Base-by-base conservation (phyloP, 805 yeast species). In the Wickerhamomyces chaumierensis region DNA sequence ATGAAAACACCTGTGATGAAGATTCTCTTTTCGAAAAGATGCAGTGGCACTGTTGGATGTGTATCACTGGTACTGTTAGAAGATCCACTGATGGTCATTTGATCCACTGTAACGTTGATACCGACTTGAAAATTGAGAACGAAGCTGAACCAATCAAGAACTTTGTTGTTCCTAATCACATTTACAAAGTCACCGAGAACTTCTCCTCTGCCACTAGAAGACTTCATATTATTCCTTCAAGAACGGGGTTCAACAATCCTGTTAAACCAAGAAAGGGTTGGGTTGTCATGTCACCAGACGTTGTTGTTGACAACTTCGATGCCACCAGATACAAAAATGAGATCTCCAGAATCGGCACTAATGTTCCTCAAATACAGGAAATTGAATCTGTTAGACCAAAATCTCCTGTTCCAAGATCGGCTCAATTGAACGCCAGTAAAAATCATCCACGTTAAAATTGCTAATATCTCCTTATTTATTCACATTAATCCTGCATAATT, bases 21-120 rank as follows among this genome's bases (percentile, higher is more conserved):
- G 65, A 65, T 27, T 48, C 66, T 1, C 54, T 83, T 19, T 67
- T 83, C 39, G 77, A 75, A 42, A 75, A 78, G 42, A 77, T 82
- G 58, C 92, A 82, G 60, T 88, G 96, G 95, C 96, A 90, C 60
- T 88, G 96, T 52, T 82, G 95, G 83, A 87, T 88, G 96, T 90
- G 96, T 49, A 82, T 88, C 38, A 88, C 95, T 3, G 96, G 96
- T 3, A 88, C 96, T 0, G 90, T 88, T 7, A 68, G 95, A 52
- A 70, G 96, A 50, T 75, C 94, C 2, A 75, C 78, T 0, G 96
- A 88, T 60, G 72, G 73, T 13, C 87, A 84, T 56, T 65, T 88
- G 42, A 87, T 88, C 43, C 94, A 88, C 56, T 90, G 96, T 61
- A 88, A 88, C 53, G 75, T 88, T 31, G 94, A 88, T 52, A 87